Evolutionary conservation across 164 flowering plant genomes (phyloP), one percentile per base, ranked within the genome.

Genomic region (Malania oleifera): DNA sequence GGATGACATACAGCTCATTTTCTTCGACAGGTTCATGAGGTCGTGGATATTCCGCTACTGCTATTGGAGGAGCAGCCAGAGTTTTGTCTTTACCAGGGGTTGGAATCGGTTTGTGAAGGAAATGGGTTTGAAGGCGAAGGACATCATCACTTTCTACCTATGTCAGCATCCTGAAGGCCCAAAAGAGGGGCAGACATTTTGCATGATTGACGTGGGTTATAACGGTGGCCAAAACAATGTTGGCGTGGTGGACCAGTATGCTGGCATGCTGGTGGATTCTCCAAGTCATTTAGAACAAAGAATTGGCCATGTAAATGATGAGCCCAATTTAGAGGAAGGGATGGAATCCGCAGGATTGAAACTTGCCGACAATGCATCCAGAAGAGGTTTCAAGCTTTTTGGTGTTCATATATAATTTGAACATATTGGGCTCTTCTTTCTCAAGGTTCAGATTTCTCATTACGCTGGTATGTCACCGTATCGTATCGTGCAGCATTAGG

Each of bases 61-160:
- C 28, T 76, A 76, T 54, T 79, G 83, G 80, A 74, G 38, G n/a
- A 76, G 83, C 39, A 76, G 83, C 58, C 83, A 79, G 37, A 79
- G 83, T 35, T 79, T 53, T 25, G 80, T 79, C 19, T 76, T 79
- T 44, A 79, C 83, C 0, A 76, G 68, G 45, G 83, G 83, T 1
- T 79, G 83, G 83, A 79, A 64, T 40, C 38, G 74, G 31, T 76
- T 74, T 40, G 79, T 76, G 44, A 74, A 72, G 73, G 76, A 76
- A 40, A 76, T 67, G 11, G 63, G 60, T 0, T 45, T 76, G 45
- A 72, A 63, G 56, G 75, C 72, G 6, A 68, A 57, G 6, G 79
- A 78, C 38, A 39, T 67, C 3, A 41, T 78, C 19, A 51, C 67
- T 0, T 78, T 75, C 59, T 75, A 63, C 44, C 10, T 45, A 11